Base-by-base conservation (phyloP, 2,329 filamentous ascomycete species). In the Phialophora tarda region DNA sequence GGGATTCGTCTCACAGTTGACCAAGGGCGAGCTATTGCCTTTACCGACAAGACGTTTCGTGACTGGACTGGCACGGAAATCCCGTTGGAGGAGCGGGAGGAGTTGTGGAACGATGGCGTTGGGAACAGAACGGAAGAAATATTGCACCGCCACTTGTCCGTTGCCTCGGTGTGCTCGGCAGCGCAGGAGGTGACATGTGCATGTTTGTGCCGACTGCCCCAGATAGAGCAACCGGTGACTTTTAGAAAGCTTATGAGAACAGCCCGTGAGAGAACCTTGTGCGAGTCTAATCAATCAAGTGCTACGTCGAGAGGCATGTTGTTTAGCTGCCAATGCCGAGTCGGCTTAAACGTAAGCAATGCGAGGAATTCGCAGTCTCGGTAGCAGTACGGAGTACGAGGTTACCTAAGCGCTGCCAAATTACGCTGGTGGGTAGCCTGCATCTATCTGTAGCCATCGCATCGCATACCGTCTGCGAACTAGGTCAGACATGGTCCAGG, bases 81-180 rank as follows among this genome's bases (percentile, higher is more conserved):
- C 3, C 53, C 28, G 26, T 30, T 34, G 53, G 30, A 11, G 53
- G 26, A 12, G 4, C 0, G 8, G n/a, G 51, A 24, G 21, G 23
- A 51, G 48, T 14, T 8, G 48, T 51, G 48, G 48, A 51, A 51
- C 48, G 26, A 51, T 8, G 17, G 38, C 6, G 6, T 44, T 44
- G 14, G 38, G 6, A 51, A 51, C 24, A 51, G 24, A 53, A 61
- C 55, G 55, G 55, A 47, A 17, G 10, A 28, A 28, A 47, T 58
- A 41, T 41, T 44, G 30, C 38, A 23, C 55, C 55, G 55, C 55
- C 55, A 58, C 1, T 28, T 44, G 30, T 6, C 10, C 4, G 3
- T 30, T 23, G n/a, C 55, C 55, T 58, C 55, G 55, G 55, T 23
- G 17, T 38, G 24, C 11, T 55, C 53, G 24, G 17, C 11, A 28